A percentile compares a stretch with the other conserved stretches of the same genome.
phyloP scores from a whole-genome alignment of 371 early-diverging fungal genomes.

The Mucor racemosus region DNA sequence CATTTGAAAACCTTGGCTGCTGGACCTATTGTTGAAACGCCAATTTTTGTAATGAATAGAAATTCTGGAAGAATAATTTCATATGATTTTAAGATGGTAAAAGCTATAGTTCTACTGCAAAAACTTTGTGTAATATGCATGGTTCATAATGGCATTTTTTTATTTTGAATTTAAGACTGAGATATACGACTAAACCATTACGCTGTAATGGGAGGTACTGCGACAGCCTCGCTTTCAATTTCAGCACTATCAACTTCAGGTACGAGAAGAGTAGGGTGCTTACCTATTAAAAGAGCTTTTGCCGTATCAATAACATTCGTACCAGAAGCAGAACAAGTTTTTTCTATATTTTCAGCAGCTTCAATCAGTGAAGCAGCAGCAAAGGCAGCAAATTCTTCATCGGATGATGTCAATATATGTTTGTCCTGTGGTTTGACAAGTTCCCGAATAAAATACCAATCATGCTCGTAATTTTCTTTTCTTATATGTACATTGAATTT shows the following conservation, averaged over 20 bases:
- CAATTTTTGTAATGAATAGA: no score
- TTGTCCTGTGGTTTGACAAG: conserved; percentile 21
- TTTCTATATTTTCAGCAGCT: background rate
- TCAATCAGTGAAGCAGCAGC: conserved; percentile 20
- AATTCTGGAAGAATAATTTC: no score
- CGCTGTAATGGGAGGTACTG: background rate
- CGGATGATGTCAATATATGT: conserved; percentile 18
- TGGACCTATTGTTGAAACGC: no score
- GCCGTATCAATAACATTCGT: background rate
- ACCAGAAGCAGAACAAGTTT: background rate
- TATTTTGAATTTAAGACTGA: no score
- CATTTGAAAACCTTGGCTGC: no score
- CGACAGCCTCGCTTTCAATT: background rate
- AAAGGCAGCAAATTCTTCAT: conserved; percentile 27
- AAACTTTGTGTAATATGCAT: no score
- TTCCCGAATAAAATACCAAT: conserved; percentile 39
- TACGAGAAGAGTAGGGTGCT: background rate
- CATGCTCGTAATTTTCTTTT: conserved; percentile 30
- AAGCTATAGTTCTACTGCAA: no score
- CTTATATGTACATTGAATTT: conserved; percentile 20
- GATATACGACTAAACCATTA: no score
- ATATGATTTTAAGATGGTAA: no score
- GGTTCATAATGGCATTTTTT: no score
- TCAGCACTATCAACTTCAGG: background rate
- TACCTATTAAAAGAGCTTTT: background rate